A percentile compares a stretch with the other conserved stretches of the same genome.
Evolutionary conservation across 1,284 basidiomycete species (phyloP).

Genomic region (Laetiporus sulphureus): DNA sequence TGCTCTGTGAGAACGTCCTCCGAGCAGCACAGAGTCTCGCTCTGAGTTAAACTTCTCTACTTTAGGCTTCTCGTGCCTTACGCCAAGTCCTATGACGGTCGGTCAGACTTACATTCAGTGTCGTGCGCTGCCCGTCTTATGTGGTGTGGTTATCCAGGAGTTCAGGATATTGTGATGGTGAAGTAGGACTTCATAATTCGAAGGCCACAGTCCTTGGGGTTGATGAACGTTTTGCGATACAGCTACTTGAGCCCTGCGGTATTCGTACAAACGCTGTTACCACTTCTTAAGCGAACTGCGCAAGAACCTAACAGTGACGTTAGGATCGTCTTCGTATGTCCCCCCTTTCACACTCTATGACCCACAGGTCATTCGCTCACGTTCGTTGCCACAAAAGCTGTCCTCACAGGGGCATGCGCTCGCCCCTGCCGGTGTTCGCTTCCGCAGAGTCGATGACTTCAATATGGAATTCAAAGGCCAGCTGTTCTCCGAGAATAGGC

Average conservation of each 20-base stretch:
- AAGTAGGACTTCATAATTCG: constrained; percentile 31
- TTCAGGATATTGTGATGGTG: constrained; percentile 33
- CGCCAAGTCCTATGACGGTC: constrained; percentile 28
- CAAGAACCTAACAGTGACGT: constrained; percentile 38
- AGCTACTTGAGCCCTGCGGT: constrained; percentile 43
- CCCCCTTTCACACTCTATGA: not conserved
- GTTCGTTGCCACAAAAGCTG: constrained; percentile 13
- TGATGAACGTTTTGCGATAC: not conserved
- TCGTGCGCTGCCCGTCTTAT: not conserved
- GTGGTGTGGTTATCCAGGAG: constrained; percentile 19
- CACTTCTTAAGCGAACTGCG: constrained; percentile 40
- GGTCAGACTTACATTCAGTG: no score
- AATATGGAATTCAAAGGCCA: constrained; percentile 29
- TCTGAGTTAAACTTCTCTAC: constrained; percentile 32
- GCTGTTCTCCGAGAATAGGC: constrained; percentile 20
- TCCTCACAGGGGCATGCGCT: constrained; percentile 16
- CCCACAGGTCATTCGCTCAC: no score
- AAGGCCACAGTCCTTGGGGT: not conserved
- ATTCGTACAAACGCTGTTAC: constrained; percentile 42
- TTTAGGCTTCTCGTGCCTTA: constrained; percentile 23
- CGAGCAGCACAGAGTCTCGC: constrained; percentile 1
- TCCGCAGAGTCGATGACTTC: constrained; percentile 33
- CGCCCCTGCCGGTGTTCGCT: constrained; percentile 20
- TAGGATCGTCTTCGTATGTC: constrained; percentile 42
- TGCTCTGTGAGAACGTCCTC: constrained; percentile 30